These are phyloP conservation scores for Lactarius hengduanensis DNA, from an alignment of 768 basidiomycete species.

Conservation along the genomic window DNA sequence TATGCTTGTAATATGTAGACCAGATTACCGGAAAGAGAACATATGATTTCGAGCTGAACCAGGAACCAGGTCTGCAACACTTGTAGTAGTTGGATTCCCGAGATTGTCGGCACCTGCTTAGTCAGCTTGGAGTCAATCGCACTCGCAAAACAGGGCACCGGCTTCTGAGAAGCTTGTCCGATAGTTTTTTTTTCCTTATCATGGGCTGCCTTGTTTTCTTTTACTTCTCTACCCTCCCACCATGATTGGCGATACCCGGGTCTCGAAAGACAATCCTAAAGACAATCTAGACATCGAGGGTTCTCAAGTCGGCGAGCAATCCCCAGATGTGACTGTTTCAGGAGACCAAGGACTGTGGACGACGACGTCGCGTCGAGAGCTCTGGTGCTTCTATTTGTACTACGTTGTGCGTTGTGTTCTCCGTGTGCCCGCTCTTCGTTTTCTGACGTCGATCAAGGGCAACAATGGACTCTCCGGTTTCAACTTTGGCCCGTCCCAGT, in stretches of 20 bases:
- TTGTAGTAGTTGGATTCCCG: too few species aligned
- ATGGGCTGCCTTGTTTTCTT: slow-evolving; percentile 82
- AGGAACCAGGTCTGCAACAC: too few species aligned
- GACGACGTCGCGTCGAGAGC: slow-evolving; percentile 33
- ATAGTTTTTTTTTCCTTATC: neutral
- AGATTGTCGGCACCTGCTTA: neutral
- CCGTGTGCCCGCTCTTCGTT: neutral
- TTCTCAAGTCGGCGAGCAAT: neutral
- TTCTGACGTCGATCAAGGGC: slow-evolving; percentile 38
- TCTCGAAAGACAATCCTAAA: neutral
- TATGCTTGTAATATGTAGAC: neutral
- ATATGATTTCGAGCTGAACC: neutral
- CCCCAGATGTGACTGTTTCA: neutral
- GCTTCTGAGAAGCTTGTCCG: neutral
- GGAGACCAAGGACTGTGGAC: slow-evolving; percentile 18
- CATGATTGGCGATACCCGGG: slow-evolving; percentile 42
- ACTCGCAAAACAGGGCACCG: neutral
- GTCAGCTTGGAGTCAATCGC: neutral
- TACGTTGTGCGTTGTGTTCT: slow-evolving; percentile 42
- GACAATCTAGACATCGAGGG: neutral
- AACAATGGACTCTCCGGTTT: slow-evolving; percentile 69
- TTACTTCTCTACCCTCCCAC: slow-evolving; percentile 85
- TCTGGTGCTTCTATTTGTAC: slow-evolving; percentile 62
- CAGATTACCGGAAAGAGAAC: neutral
- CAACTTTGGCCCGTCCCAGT: slow-evolving; percentile 73